Evolutionary conservation across 1,139 yeast species (phyloP), one percentile per base, ranked within the genome.

Genomic region (Kodamaea sp.): DNA sequence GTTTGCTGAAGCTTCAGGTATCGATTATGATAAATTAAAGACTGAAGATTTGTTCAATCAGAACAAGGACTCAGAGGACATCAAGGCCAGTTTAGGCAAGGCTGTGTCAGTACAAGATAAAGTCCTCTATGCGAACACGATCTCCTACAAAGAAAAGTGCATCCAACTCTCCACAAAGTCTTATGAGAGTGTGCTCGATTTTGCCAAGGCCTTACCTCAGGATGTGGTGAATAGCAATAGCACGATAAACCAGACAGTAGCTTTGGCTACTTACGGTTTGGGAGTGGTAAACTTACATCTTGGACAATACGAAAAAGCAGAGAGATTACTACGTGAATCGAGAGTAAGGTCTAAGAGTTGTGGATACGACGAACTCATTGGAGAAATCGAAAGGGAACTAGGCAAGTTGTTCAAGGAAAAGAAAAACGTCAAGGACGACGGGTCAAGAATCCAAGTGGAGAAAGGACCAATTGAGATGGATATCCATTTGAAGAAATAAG

Each of bases 201-300:
- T 77, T 28, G 72, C 83, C 4, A 78, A 76, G 43, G 61, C 68
- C 23, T 53, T 78, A 6, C 78, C 82, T 2, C 51, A 40, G 28
- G 63, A 55, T 14, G 41, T 46, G 23, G 47, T 48, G 32, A 49
- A 46, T 21, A 41, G 44, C 27, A 48, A 52, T 30, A 35, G 43
- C 30, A 48, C 54, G 26, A 55, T 66, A 14, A 48, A 48, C 32
- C 88, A 86, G 44, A 80, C 85, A 2, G 78, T 83, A 21, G 95
- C 95, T 0, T 66, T 88, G 51, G 79, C 96, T 1, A 80, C 88
- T 0, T 90, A 87, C 52, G 95, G 96, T 0, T 66, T 87, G 26
- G 97, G 96, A 0, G 95, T 89, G 4, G 73, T 87, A 11, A 73
- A 78, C 31, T 59, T 85, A 13, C 89, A 86, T 51, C 51, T 66